A percentile compares a stretch with the other conserved stretches of the same genome.
These are phyloP conservation scores for Ceratocystis smalleyi DNA, from an alignment of 2,329 filamentous ascomycete species.

Conservation along the genomic window DNA sequence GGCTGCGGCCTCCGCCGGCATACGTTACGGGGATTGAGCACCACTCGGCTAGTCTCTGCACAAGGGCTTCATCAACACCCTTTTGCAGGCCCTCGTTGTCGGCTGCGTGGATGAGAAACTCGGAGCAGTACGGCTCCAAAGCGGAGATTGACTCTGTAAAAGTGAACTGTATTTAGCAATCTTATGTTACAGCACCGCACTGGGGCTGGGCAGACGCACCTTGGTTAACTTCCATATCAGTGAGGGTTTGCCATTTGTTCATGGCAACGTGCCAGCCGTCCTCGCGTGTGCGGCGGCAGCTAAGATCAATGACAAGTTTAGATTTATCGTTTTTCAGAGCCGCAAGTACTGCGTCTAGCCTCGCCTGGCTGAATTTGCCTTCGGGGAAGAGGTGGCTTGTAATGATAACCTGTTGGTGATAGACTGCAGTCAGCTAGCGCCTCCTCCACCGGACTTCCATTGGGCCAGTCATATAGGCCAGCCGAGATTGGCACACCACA, in stretches of 20 bases:
- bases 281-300: constrained; percentile 59
- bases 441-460: background rate
- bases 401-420: constrained; percentile 64
- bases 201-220: constrained; percentile 35
- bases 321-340: constrained; percentile 57
- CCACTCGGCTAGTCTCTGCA: constrained; percentile 64
- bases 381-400: constrained; percentile 88
- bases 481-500: no score
- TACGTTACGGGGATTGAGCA: constrained; percentile 90
- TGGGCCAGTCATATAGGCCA: no score
- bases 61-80: constrained; percentile 77
- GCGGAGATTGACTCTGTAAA: constrained; percentile 56
- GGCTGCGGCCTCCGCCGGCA: constrained; percentile 73
- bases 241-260: constrained; percentile 98
- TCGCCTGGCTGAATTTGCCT: constrained; percentile 61
- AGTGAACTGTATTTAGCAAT: constrained; percentile 8
- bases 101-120: constrained; percentile 93
- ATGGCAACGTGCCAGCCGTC: constrained; percentile 90
- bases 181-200: background rate
- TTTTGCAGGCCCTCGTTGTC: constrained; percentile 89
- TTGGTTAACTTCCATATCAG: constrained; percentile 83
- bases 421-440: background rate
- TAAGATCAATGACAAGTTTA: constrained; percentile 87
- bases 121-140: constrained; percentile 82
- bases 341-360: constrained; percentile 57